Evolutionary conservation across 495 filamentous ascomycete genomes (phyloP).

Genomic region (Penicillium argentinense): DNA sequence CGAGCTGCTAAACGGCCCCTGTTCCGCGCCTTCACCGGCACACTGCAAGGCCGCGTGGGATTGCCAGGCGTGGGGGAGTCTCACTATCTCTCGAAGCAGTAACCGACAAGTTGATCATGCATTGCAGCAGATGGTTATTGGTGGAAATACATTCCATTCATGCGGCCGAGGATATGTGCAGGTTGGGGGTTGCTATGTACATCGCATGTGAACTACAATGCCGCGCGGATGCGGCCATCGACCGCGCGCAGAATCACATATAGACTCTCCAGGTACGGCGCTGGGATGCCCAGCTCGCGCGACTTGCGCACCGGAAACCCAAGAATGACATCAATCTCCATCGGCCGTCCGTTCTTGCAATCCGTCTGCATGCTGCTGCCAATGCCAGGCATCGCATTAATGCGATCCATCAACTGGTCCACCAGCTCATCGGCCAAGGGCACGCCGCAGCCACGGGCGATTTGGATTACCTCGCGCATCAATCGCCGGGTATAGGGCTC

Average conservation of each 20-base stretch:
- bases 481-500: constrained; percentile 40
- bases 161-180: too few species aligned
- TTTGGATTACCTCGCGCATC: constrained; percentile 51
- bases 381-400: constrained; percentile 41
- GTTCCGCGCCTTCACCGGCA: too few species aligned
- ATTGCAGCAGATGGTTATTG: neutral
- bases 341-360: constrained; percentile 43
- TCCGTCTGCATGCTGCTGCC: constrained; percentile 58
- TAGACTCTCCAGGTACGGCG: constrained; percentile 48
- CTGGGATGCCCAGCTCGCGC: constrained; percentile 46
- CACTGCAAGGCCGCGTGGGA: too few species aligned
- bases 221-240: constrained; percentile 22
- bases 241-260: constrained; percentile 32
- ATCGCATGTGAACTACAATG: constrained; percentile 8
- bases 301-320: constrained; percentile 52
- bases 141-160: neutral
- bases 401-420: constrained; percentile 42
- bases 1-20: too few species aligned
- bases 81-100: neutral
- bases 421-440: constrained; percentile 37
- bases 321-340: constrained; percentile 59
- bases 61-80: neutral
- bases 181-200: neutral
- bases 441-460: constrained; percentile 45
- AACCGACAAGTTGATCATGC: too few species aligned